phyloP scores from a whole-genome alignment of 305 asterid genomes.

The Fraxinus nigra region DNA sequence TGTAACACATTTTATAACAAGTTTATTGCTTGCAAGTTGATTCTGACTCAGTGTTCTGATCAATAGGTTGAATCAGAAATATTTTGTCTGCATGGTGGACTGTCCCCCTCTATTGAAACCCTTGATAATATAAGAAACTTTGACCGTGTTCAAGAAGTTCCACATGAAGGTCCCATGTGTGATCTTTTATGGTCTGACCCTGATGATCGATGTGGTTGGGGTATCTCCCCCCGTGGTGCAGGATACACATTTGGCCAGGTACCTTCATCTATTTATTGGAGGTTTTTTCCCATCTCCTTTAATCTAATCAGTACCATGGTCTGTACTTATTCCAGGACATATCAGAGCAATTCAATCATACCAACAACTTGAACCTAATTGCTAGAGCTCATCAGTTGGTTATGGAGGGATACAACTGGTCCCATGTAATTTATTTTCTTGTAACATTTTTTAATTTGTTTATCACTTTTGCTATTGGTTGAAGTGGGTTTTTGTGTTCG shows the following conservation, averaged over 20 bases:
- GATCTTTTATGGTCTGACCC: constrained; percentile 98
- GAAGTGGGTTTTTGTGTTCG: constrained; percentile 10
- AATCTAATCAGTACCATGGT: constrained; percentile 12
- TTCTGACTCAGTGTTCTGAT: constrained; percentile 19
- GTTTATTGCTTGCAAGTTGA: not conserved
- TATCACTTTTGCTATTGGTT: constrained; percentile 7
- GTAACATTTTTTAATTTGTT: not conserved
- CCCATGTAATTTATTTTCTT: constrained; percentile 58
- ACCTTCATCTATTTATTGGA: constrained; percentile 12
- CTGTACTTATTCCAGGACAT: constrained; percentile 56
- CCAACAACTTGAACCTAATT: constrained; percentile 76
- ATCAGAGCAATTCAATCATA: constrained; percentile 93
- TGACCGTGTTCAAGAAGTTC: constrained; percentile 98
- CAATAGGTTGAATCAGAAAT: constrained; percentile 92
- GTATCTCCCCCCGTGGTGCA: constrained; percentile 97
- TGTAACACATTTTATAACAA: not conserved
- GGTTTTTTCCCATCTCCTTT: constrained; percentile 8
- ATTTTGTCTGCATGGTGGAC: constrained; percentile 91
- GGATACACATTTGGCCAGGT: constrained; percentile 98
- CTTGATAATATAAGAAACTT: constrained; percentile 89
- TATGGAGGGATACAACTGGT: constrained; percentile 98
- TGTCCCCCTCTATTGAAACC: constrained; percentile 91
- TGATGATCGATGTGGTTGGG: constrained; percentile 99
- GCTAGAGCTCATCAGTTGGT: constrained; percentile 98
- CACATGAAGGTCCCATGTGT: constrained; percentile 98